These are phyloP conservation scores for Aspergillus vadensis DNA, from an alignment of 2,329 filamentous ascomycete genomes.

Conservation along the genomic window DNA sequence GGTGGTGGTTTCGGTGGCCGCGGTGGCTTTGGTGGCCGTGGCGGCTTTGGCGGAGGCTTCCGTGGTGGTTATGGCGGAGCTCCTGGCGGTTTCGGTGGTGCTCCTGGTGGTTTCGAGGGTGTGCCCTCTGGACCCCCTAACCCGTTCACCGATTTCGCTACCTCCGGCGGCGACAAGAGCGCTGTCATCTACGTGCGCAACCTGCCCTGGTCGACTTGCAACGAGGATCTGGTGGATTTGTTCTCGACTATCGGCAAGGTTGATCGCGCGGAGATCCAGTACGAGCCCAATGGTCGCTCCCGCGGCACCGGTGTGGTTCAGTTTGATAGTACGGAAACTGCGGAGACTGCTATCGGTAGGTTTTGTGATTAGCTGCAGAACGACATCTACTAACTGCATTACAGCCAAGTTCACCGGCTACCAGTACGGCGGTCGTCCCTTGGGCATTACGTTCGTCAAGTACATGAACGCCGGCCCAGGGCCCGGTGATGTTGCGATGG, in stretches of 20 bases:
- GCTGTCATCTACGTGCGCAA: slow-evolving; percentile 94
- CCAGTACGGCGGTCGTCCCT: slow-evolving; percentile 91
- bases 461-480: slow-evolving; percentile 71
- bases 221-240: slow-evolving; percentile 92
- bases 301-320: slow-evolving; percentile 95
- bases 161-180: slow-evolving; percentile 79
- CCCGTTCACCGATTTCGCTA: slow-evolving; percentile 90
- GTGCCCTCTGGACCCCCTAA: slow-evolving; percentile 66
- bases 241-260: slow-evolving; percentile 99
- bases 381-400: slow-evolving; percentile 11
- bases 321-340: slow-evolving; percentile 79
- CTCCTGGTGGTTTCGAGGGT: slow-evolving; percentile 40
- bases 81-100: slow-evolving; percentile 46
- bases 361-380: not conserved
- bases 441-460: slow-evolving; percentile 91
- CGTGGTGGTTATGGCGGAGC: slow-evolving; percentile 60
- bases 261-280: slow-evolving; percentile 98
- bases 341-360: slow-evolving; percentile 82
- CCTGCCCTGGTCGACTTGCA: slow-evolving; percentile 97
- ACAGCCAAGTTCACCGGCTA: slow-evolving; percentile 93
- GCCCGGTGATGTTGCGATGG: slow-evolving; percentile 69
- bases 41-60: slow-evolving; percentile 58
- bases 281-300: slow-evolving; percentile 93
- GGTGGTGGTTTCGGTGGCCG: slow-evolving; percentile 49
- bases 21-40: slow-evolving; percentile 59